phyloP scores from a whole-genome alignment of 345 rosid genomes.

The Tarenaya hassleriana region DNA sequence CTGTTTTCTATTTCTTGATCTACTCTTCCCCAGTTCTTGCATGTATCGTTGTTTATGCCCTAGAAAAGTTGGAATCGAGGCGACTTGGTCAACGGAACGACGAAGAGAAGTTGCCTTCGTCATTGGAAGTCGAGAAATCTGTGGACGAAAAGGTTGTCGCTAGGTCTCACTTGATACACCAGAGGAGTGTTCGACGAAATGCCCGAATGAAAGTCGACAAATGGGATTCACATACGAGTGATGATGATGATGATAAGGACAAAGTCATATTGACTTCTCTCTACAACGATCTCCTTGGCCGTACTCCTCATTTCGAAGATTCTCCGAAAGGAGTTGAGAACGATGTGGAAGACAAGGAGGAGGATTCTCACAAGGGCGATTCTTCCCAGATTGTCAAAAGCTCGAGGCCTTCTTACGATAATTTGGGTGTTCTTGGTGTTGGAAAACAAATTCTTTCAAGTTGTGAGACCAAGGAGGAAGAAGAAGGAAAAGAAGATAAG shows the following conservation, averaged over 20 bases:
- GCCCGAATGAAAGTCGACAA: slow-evolving; percentile 34
- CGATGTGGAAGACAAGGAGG: not conserved
- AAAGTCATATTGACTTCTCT: slow-evolving; percentile 21
- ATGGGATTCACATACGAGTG: slow-evolving; percentile 28
- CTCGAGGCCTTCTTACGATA: not conserved
- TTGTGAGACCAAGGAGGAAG: slow-evolving; percentile 34
- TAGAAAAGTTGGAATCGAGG: slow-evolving; percentile 22
- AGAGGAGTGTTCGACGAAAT: slow-evolving; percentile 45
- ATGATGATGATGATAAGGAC: slow-evolving; percentile 25
- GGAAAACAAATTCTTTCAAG: slow-evolving; percentile 16
- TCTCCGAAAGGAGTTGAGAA: slow-evolving; percentile 26
- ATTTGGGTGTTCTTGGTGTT: slow-evolving; percentile 1
- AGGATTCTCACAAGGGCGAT: slow-evolving; percentile 1
- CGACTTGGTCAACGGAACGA: not conserved
- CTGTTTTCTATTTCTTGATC: slow-evolving; percentile 45
- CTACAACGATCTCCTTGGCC: slow-evolving; percentile 27
- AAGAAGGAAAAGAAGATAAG: slow-evolving; percentile 36
- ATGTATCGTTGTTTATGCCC: slow-evolving; percentile 28
- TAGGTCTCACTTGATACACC: slow-evolving; percentile 25
- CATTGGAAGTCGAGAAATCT: slow-evolving; percentile 15
- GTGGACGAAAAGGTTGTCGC: slow-evolving; percentile 10
- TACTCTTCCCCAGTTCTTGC: slow-evolving; percentile 42
- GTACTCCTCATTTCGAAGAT: slow-evolving; percentile 24
- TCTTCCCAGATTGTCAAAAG: not conserved
- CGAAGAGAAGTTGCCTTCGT: not conserved